These are phyloP conservation scores for Cyclostephanos tholiformis DNA, from an alignment of 108 stramenopile species.

Conservation along the genomic window DNA sequence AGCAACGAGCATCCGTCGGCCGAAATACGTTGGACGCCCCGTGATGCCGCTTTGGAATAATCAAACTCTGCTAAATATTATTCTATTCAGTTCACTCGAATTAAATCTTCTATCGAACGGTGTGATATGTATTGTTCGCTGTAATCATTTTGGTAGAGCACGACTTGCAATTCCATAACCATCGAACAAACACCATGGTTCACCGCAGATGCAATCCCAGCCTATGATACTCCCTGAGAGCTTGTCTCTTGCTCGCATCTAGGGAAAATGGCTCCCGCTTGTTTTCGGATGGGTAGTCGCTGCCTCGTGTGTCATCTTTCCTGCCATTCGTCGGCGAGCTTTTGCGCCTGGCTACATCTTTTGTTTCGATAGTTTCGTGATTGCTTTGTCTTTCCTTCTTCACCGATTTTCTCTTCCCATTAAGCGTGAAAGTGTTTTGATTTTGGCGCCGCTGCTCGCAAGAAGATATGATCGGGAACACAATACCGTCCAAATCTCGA, in stretches of 20 bases:
- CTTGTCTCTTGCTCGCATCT: conserved; percentile 9
- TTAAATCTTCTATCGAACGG: not conserved
- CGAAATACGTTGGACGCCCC: no score
- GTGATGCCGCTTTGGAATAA: not conserved
- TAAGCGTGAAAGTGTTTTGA: conserved; percentile 13
- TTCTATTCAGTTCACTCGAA: not conserved
- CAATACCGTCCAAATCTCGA: not conserved
- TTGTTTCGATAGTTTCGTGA: not conserved
- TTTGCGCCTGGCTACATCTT: not conserved
- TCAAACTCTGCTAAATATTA: not conserved
- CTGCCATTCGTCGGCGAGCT: not conserved
- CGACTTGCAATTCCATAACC: not conserved
- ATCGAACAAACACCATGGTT: not conserved
- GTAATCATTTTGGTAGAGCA: conserved; percentile 4
- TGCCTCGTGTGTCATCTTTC: not conserved
- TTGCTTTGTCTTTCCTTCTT: conserved; percentile 7
- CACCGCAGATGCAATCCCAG: conserved; percentile 18
- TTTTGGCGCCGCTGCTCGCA: conserved; percentile 7
- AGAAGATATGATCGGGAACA: not conserved
- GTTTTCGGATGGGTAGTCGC: not conserved
- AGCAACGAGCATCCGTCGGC: not conserved
- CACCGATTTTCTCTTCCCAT: not conserved
- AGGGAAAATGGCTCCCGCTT: not conserved
- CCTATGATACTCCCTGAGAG: not conserved
- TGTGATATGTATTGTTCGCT: not conserved